phyloP scores from a whole-genome alignment of 2,329 filamentous ascomycete genomes.

The Phaeosphaeria sp. region DNA sequence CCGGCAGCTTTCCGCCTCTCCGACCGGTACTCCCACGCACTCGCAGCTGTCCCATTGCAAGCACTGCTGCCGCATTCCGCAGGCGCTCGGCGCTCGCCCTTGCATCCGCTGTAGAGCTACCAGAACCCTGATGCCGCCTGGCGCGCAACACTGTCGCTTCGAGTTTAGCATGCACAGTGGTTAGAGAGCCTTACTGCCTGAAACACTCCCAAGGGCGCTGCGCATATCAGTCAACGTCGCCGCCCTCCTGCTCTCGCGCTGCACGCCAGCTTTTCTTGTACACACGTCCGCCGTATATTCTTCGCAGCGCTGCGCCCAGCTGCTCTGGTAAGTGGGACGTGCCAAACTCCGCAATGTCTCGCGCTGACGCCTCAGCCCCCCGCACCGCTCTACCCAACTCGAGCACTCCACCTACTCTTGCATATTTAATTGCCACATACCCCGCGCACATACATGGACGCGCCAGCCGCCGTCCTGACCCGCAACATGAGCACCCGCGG shows the following conservation, averaged over 20 bases:
- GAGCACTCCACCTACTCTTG: conserved; percentile 14
- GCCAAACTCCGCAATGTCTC: conserved; percentile 15
- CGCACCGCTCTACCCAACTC: conserved; percentile 18
- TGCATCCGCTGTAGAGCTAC: conserved; percentile 35
- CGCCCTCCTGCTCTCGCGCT: conserved; percentile 14
- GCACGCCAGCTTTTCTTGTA: conserved; percentile 26
- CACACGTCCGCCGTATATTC: conserved; percentile 31
- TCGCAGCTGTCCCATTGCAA: background rate
- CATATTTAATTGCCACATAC: conserved; percentile 6
- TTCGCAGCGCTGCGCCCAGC: conserved; percentile 8
- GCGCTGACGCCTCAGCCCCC: conserved; percentile 45
- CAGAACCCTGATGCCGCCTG: conserved; percentile 47
- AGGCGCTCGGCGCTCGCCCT: conserved; percentile 35
- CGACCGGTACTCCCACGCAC: background rate
- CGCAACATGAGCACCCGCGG: conserved; percentile 36
- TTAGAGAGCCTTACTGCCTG: conserved; percentile 36
- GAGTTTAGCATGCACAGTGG: conserved; percentile 48
- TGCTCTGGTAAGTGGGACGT: background rate
- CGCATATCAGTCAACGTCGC: conserved; percentile 37
- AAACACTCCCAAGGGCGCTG: conserved; percentile 41
- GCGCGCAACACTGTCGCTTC: conserved; percentile 47
- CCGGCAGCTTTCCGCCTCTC: background rate
- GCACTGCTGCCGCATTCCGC: conserved; percentile 26
- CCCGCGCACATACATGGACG: conserved; percentile 23
- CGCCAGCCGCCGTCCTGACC: conserved; percentile 18